Evolutionary conservation across 768 basidiomycete species (phyloP).

Genomic region (Pulveroboletus sp.): DNA sequence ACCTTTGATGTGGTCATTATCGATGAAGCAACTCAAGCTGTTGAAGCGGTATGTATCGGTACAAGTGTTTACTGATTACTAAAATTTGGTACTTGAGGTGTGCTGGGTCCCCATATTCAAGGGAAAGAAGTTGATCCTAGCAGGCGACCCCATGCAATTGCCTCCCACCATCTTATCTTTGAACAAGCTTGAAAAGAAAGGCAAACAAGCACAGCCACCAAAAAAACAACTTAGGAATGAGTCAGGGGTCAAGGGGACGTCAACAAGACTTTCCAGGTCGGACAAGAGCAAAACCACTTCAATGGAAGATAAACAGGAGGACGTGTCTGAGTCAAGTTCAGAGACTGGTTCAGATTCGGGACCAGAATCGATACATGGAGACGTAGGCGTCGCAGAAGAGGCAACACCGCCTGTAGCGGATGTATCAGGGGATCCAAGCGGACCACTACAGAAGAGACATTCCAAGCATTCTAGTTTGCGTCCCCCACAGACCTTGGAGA

Average conservation of each 20-base stretch:
- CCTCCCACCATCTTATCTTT: slow-evolving; percentile 87
- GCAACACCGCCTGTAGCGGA: neutral
- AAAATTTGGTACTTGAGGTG: slow-evolving; percentile 4
- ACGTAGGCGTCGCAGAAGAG: slow-evolving; percentile 21
- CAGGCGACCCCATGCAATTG: slow-evolving; percentile 94
- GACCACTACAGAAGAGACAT: slow-evolving; percentile 9
- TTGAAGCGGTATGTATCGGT: slow-evolving; percentile 72
- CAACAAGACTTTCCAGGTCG: neutral
- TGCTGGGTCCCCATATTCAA: slow-evolving; percentile 98
- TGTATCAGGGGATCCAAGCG: neutral
- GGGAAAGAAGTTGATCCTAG: slow-evolving; percentile 82
- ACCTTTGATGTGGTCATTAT: slow-evolving; percentile 92
- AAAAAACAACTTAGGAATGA: neutral
- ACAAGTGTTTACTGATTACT: neutral
- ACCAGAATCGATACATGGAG: slow-evolving; percentile 17
- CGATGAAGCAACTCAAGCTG: slow-evolving; percentile 95
- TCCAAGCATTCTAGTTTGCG: slow-evolving; percentile 30
- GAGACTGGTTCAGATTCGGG: slow-evolving; percentile 14
- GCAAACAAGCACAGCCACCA: neutral
- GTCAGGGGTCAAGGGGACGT: neutral
- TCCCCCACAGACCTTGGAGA: slow-evolving; percentile 73
- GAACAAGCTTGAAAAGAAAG: slow-evolving; percentile 38
- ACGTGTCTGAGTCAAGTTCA: slow-evolving; percentile 4
- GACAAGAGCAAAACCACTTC: neutral
- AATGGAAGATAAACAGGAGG: neutral